Percentiles rank a stretch among this genome's conserved stretches.
Evolutionary conservation across 2,329 filamentous ascomycete genomes (phyloP).

Genomic region (Nemania sp.): DNA sequence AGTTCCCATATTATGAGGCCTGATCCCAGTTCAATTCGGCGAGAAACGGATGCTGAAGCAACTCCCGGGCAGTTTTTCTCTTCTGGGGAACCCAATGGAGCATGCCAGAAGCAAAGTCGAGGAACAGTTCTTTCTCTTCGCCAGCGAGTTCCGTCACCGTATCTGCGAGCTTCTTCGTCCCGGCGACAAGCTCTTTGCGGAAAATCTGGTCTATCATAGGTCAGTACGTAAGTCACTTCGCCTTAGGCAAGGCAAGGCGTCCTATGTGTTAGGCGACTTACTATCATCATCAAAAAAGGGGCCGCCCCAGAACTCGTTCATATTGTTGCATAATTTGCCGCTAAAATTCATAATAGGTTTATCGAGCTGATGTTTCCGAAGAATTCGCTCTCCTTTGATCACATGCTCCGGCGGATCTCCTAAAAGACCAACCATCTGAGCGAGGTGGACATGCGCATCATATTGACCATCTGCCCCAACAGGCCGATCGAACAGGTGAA

Average conservation of each 20-base stretch:
- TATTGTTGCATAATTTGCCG: background rate
- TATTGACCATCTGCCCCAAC: background rate
- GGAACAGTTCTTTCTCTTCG: background rate
- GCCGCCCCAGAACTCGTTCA: constrained; percentile 4
- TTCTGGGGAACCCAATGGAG: background rate
- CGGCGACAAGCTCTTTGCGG: background rate
- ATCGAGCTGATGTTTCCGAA: background rate
- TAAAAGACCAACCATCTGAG: background rate
- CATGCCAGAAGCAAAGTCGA: background rate
- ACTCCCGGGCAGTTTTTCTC: background rate
- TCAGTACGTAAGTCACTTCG: background rate
- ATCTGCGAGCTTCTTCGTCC: background rate
- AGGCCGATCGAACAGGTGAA: background rate
- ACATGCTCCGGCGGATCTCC: background rate
- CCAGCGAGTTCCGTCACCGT: constrained; percentile 5
- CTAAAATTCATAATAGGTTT: background rate
- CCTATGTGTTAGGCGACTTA: background rate
- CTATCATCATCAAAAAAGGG: constrained; percentile 3
- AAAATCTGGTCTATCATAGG: background rate
- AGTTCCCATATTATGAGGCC: too few species aligned
- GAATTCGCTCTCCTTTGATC: background rate
- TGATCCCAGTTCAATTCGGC: too few species aligned
- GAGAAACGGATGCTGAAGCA: background rate
- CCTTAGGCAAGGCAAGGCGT: too few species aligned
- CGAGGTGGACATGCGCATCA: background rate